Evolutionary conservation across 805 yeast species (phyloP), one percentile per base, ranked within the genome.

Genomic region (Sugiyamaella qingdaonensis): DNA sequence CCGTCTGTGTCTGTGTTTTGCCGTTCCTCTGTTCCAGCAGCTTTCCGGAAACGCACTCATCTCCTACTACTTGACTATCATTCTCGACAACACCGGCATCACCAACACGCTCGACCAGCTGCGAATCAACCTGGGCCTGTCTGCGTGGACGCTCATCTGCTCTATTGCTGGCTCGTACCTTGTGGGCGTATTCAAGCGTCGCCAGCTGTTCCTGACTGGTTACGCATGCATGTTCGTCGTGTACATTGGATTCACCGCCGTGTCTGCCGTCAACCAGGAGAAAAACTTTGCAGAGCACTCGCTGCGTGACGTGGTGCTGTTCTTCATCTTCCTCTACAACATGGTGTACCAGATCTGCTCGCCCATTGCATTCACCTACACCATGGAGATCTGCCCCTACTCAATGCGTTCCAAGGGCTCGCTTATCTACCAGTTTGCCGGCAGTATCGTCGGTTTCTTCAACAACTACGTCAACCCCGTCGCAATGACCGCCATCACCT

Each of bases 11-110:
- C 27, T 56, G n/a, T 43, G 54, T 9, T 41, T 49, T 35, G 42
- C 49, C 16, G 35, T 42, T n/a, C 54, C 58, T 10, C 14, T 54
- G 16, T 34, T 44, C 46, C 46, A 35, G 31, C 58, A 56, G 42
- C 45, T 49, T 29, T 52, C 55, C 14, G 59, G 61, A 18, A 53
- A 51, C 44, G 55, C 51, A 8, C 53, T 55, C 14, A 46, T 52
- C 24, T 43, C 55, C 9, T 79, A 78, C 70, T 79, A 78, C 66
- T 65, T 79, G 57, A 69, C 71, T 56, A 71, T 72, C 59, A 83
- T 81, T 16, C 71, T 81, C 57, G 63, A 68, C 55, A 74, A 79
- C 27, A 78, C 79, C 62, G 84, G 85, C 54, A 77, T 80, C 61
- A 77, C 78, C 13, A 14, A 32, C 16, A 56, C 53, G n/a, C 48